Evolutionary conservation across 495 filamentous ascomycete species (phyloP), one percentile per base, ranked within the genome.

Genomic region (Penicillium cataractarum): DNA sequence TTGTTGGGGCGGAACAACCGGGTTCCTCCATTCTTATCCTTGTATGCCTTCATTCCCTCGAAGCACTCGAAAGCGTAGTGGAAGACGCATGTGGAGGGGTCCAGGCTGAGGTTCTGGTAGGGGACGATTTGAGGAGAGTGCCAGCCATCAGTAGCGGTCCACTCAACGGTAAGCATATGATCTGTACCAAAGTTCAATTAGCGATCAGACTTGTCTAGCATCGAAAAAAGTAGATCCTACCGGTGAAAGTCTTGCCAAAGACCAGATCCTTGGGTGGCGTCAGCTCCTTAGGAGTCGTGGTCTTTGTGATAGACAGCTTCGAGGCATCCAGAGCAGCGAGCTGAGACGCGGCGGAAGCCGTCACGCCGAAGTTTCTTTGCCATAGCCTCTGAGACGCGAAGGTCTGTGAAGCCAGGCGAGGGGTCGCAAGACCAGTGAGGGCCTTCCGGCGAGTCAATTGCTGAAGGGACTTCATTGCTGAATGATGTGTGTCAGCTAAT

Each of bases 21-120:
- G 61, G 94, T 85, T 48, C 87, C 70, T 53, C 91, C 92, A 15
- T 83, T 75, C 52, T 76, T 81, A 77, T 95, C 90, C 71, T 90
- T 92, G 83, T 98, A 98, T 35, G 96, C 96, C 79, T 99, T 99
- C 93, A 98, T 96, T 63, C 95, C 95, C 77, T 99, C 95, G 78
- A 99, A 99, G 74, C 89, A 92, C 74, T 93, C 90, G 71, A 98
- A 98, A 40, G 91, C 95, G 76, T 99, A 99, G 84, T 99, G 95
- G 80, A 99, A 93, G 48, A 97, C 95, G 80, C 93, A 98, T 46
- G 92, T 93, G 6, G 95, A 92, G 27, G 95, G 95, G 75, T 98
- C 96, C 58, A 99, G 87, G 57, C 89, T 92, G 65, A 99, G 91
- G 79, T 97, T 97, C 76, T 97, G 93, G 82, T 99, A 98, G 17